Percentiles rank a stretch among this genome's conserved stretches.
These are phyloP conservation scores for Macrocystidia cucumis DNA, from an alignment of 1,284 basidiomycete species.

Conservation along the genomic window DNA sequence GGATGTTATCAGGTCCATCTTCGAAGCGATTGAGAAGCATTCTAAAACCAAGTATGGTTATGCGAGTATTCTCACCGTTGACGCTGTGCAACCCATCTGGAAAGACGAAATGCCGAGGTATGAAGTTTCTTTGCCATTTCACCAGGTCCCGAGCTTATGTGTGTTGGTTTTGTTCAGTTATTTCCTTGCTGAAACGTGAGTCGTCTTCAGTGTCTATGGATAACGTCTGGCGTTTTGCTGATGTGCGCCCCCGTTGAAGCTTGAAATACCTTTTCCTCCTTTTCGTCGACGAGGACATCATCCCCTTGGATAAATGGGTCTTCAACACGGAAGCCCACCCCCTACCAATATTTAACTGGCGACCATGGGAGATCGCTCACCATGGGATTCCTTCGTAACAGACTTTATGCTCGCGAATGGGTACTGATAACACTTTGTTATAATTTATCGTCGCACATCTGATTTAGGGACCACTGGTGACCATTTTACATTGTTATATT, in stretches of 20 bases:
- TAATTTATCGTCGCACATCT: too few relatives aligned
- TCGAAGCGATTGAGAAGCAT: slow-evolving; percentile 58
- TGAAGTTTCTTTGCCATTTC: slow-evolving; percentile 7
- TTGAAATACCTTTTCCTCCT: slow-evolving; percentile 60
- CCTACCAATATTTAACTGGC: slow-evolving; percentile 59
- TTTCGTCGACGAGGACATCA: slow-evolving; percentile 44
- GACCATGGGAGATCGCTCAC: slow-evolving; percentile 34
- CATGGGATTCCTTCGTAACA: too few relatives aligned
- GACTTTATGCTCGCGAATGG: too few relatives aligned
- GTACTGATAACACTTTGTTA: too few relatives aligned
- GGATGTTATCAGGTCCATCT: slow-evolving; percentile 34
- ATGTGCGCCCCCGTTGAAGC: slow-evolving; percentile 16
- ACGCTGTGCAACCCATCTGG: slow-evolving; percentile 21
- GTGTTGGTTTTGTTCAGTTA: slow-evolving; percentile 33
- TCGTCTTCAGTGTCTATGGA: background rate
- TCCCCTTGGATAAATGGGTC: slow-evolving; percentile 65
- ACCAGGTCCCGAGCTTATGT: background rate
- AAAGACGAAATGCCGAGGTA: slow-evolving; percentile 64
- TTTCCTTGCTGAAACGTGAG: slow-evolving; percentile 65
- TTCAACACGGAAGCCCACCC: slow-evolving; percentile 78
- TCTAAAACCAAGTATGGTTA: slow-evolving; percentile 48
- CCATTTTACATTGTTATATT: too few relatives aligned
- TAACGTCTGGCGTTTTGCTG: background rate
- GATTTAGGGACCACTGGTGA: too few relatives aligned
- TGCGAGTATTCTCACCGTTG: slow-evolving; percentile 43